phyloP scores from a whole-genome alignment of 2,329 filamentous ascomycete species.

The Aspergillus fischeri region DNA sequence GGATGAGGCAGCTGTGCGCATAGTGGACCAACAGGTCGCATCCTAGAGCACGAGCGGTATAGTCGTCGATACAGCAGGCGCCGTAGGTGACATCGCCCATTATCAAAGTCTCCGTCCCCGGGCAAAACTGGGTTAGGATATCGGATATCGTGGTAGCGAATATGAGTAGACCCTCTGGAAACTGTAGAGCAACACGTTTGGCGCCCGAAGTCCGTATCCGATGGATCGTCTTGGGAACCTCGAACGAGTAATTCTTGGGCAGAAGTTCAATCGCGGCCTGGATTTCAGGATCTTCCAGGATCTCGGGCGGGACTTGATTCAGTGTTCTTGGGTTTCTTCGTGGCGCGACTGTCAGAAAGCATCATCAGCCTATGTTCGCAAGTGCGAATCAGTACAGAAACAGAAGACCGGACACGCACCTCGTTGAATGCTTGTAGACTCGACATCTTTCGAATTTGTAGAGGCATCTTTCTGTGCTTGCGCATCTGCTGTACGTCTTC shows the following conservation, averaged over 20 bases:
- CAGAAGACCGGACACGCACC: slow-evolving; percentile 22
- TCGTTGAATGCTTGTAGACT: slow-evolving; percentile 51
- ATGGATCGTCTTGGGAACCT: slow-evolving; percentile 97
- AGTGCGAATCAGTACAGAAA: slow-evolving; percentile 9
- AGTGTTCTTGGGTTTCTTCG: slow-evolving; percentile 73
- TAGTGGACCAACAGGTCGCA: slow-evolving; percentile 96
- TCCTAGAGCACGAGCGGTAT: slow-evolving; percentile 86
- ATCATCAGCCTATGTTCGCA: slow-evolving; percentile 1
- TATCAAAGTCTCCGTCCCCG: slow-evolving; percentile 85
- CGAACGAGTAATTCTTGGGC: slow-evolving; percentile 95
- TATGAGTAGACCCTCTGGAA: slow-evolving; percentile 89
- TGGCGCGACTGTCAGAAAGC: slow-evolving; percentile 56
- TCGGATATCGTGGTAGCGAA: slow-evolving; percentile 98
- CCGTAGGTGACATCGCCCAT: slow-evolving; percentile 99
- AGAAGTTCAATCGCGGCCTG: slow-evolving; percentile 83
- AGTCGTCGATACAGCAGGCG: slow-evolving; percentile 98
- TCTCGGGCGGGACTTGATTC: slow-evolving; percentile 85
- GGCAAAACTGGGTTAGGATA: slow-evolving; percentile 91
- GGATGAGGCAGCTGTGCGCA: slow-evolving; percentile 93
- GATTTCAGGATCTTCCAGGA: slow-evolving; percentile 78
- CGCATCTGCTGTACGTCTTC: slow-evolving; percentile 64
- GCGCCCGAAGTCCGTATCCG: slow-evolving; percentile 76
- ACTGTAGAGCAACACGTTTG: slow-evolving; percentile 86
- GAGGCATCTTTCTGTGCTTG: slow-evolving; percentile 54
- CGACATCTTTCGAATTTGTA: slow-evolving; percentile 58